These are phyloP conservation scores for Chlamydomonas eustigma DNA, from an alignment of 139 green algal species.

Conservation along the genomic window DNA sequence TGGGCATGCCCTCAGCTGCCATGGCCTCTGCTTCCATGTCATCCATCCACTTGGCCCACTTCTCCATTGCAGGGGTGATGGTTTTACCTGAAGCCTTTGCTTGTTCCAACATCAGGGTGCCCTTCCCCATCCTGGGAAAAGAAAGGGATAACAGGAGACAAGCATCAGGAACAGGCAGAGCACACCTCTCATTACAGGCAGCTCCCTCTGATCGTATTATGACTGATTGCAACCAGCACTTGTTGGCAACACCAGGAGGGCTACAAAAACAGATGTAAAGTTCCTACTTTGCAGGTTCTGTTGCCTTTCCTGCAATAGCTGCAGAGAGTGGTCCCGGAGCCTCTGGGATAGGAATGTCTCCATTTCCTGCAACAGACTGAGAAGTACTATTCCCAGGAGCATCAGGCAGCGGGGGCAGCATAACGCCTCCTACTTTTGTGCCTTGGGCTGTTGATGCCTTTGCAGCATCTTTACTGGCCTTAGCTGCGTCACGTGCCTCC, in stretches of 20 bases:
- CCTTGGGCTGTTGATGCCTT: no score
- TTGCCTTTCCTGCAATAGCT: neutral
- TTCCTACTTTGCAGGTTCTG: neutral
- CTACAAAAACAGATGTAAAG: neutral
- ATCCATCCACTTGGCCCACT: conserved; percentile 74
- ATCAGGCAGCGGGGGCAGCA: no score
- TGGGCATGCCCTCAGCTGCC: conserved; percentile 33
- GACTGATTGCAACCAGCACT: no score
- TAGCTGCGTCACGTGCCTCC: neutral
- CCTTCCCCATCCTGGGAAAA: conserved; percentile 8
- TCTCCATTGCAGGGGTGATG: conserved; percentile 42
- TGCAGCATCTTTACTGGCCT: neutral
- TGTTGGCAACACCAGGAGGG: neutral
- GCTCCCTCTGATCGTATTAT: no score
- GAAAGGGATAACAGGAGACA: no score
- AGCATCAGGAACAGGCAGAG: no score
- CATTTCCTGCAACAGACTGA: no score
- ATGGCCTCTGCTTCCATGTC: conserved; percentile 52
- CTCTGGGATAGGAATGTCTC: neutral
- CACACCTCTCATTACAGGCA: no score
- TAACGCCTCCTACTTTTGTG: no score
- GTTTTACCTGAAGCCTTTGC: conserved; percentile 43
- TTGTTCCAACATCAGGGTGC: conserved; percentile 53
- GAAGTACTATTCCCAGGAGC: no score
- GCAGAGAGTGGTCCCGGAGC: neutral